A percentile compares a stretch with the other conserved stretches of the same genome.
These are phyloP conservation scores for Leucoagaricus sp. DNA, from an alignment of 1,284 basidiomycete species.

Conservation along the genomic window DNA sequence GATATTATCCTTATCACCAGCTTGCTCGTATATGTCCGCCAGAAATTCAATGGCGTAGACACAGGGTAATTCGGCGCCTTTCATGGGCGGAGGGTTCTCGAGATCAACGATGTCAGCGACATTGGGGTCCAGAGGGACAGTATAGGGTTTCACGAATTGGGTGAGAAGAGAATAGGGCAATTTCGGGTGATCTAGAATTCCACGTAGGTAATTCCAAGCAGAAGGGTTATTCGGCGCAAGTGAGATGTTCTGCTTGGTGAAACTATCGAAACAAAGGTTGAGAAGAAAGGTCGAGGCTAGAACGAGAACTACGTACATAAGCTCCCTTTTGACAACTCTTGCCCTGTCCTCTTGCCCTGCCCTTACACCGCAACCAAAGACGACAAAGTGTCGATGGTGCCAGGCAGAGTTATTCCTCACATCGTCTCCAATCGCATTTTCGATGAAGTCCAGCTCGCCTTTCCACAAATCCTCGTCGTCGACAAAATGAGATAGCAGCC, in stretches of 20 bases:
- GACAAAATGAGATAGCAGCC: slow-evolving; percentile 83
- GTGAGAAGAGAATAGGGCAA: slow-evolving; percentile 58
- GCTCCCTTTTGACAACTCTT: slow-evolving; percentile 62
- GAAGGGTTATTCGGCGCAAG: slow-evolving; percentile 89
- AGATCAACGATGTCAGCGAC: slow-evolving; percentile 60
- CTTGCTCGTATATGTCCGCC: slow-evolving; percentile 74
- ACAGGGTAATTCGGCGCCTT: slow-evolving; percentile 73
- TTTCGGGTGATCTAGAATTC: slow-evolving; percentile 60
- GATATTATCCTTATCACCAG: slow-evolving; percentile 44
- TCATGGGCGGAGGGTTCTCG: slow-evolving; percentile 70
- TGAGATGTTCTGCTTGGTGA: slow-evolving; percentile 77
- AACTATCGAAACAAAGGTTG: slow-evolving; percentile 34
- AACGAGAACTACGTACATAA: slow-evolving; percentile 53
- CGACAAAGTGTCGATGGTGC: slow-evolving; percentile 96
- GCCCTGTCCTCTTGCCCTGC: slow-evolving; percentile 59
- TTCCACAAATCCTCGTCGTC: slow-evolving; percentile 70
- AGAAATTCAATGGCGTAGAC: slow-evolving; percentile 82
- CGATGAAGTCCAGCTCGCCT: slow-evolving; percentile 78
- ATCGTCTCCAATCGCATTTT: slow-evolving; percentile 75
- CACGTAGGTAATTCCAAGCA: slow-evolving; percentile 94
- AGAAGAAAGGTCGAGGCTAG: neutral
- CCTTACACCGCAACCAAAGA: slow-evolving; percentile 71
- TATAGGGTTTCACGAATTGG: slow-evolving; percentile 69
- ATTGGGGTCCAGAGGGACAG: slow-evolving; percentile 36
- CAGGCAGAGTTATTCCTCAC: slow-evolving; percentile 97